Conservation (phyloP, 352 stramenopile species). For the Phytophthora cryptogea region DNA sequence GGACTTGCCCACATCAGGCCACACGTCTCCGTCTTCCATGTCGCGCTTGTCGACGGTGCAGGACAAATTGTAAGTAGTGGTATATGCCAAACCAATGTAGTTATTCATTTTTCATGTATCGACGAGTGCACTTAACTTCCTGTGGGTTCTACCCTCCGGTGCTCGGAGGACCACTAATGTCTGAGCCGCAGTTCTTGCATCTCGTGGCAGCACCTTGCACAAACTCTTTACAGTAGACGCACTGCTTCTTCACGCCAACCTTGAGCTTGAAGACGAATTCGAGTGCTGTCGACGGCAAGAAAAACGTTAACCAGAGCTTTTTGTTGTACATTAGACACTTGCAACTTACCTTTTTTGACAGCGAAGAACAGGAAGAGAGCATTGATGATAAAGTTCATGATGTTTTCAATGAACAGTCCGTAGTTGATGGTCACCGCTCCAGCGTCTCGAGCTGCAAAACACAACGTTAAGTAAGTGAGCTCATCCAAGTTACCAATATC, state of each 20-base stretch:
- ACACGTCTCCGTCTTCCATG: conserved; percentile 31
- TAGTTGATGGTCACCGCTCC: conserved; percentile 76
- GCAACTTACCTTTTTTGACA: conserved; percentile 63
- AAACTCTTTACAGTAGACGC: conserved; percentile 70
- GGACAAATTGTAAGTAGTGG: conserved; percentile 21
- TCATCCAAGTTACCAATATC: not conserved
- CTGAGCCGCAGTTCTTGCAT: conserved; percentile 41
- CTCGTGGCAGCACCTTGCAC: conserved; percentile 60
- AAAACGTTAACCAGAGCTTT: not conserved
- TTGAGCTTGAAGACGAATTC: conserved; percentile 68
- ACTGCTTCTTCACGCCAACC: conserved; percentile 68
- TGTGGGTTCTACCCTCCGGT: not conserved
- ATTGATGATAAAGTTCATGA: conserved; percentile 78
- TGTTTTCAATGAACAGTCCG: conserved; percentile 66
- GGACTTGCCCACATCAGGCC: conserved; percentile 12
- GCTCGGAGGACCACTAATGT: conserved; percentile 18
- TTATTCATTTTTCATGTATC: conserved; percentile 1
- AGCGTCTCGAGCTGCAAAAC: conserved; percentile 47
- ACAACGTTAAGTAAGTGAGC: conserved; percentile 1
- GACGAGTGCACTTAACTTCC: not conserved
- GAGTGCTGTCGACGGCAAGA: conserved; percentile 33
- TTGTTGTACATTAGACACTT: not conserved
- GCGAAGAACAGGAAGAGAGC: conserved; percentile 73
- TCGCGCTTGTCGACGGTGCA: conserved; percentile 23
- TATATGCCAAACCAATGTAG: conserved; percentile 3